Evolutionary conservation across 495 filamentous ascomycete genomes (phyloP).

Genomic region (Alectoria sarmentosa): DNA sequence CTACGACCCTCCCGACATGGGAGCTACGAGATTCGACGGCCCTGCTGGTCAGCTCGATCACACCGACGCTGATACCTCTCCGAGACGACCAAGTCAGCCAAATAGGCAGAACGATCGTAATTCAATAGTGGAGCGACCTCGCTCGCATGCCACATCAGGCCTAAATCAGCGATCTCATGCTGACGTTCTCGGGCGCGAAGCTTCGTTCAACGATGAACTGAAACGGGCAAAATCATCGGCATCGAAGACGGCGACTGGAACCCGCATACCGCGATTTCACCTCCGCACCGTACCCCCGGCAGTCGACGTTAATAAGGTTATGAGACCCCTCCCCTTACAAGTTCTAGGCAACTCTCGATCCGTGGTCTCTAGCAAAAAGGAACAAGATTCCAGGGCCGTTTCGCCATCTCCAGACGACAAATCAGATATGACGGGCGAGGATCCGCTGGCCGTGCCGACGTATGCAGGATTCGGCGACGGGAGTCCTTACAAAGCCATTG

Average conservation of each 20-base stretch:
- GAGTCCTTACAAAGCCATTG: slow-evolving; percentile 5
- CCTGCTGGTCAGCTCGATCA: slow-evolving; percentile 21
- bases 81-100: slow-evolving; percentile 20
- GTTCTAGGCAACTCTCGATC: slow-evolving; percentile 26
- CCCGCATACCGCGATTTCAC: slow-evolving; percentile 10
- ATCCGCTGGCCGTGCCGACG: slow-evolving; percentile 6
- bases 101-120: slow-evolving; percentile 13
- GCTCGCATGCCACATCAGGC: slow-evolving; percentile 14
- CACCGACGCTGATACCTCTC: slow-evolving; percentile 1
- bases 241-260: slow-evolving; percentile 6
- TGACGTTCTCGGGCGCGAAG: slow-evolving; percentile 10
- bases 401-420: slow-evolving; percentile 12
- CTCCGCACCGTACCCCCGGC: slow-evolving; percentile 17
- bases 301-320: slow-evolving; percentile 7
- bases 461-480: slow-evolving; percentile 10
- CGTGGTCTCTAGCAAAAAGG: slow-evolving; percentile 6
- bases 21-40: slow-evolving; percentile 23
- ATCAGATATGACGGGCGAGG: background rate
- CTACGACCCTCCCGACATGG: slow-evolving; percentile 7
- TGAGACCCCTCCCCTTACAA: slow-evolving; percentile 14
- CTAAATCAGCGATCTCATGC: slow-evolving; percentile 12
- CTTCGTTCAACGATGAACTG: background rate
- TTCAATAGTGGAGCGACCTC: background rate
- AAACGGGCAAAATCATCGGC: slow-evolving; percentile 3
- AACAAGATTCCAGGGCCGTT: background rate